phyloP scores from a whole-genome alignment of 208 protist species.

The Crithidia sp. region DNA sequence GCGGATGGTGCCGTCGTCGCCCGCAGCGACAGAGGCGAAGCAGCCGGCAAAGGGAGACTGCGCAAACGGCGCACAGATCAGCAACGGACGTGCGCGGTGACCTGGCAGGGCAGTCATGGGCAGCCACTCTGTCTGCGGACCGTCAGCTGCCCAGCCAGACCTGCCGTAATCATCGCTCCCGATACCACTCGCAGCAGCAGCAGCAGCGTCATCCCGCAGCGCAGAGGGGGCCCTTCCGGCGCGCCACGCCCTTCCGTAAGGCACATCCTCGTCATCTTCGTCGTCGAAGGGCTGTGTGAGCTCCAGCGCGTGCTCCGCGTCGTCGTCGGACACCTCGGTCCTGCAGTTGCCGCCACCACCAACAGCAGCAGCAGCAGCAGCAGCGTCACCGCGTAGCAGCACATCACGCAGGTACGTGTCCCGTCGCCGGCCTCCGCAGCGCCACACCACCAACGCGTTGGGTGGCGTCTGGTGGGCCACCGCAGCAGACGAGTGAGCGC shows the following conservation, averaged over 20 bases:
- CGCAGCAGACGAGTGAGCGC: not conserved
- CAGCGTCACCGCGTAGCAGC: slow-evolving; percentile 1
- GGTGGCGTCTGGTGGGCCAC: slow-evolving; percentile 23
- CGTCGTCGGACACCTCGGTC: not conserved
- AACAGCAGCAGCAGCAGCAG: too few species aligned
- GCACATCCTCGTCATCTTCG: not conserved
- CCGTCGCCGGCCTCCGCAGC: slow-evolving; percentile 19
- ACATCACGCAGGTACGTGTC: slow-evolving; percentile 32
- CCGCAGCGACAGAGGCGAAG: slow-evolving; percentile 70
- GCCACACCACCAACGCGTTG: slow-evolving; percentile 41
- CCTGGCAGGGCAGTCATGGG: slow-evolving; percentile 60
- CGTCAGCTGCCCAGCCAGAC: not conserved
- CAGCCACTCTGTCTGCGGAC: slow-evolving; percentile 27
- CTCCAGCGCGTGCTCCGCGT: not conserved
- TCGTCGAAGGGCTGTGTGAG: not conserved
- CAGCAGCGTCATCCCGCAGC: not conserved
- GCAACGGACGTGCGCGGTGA: slow-evolving; percentile 72
- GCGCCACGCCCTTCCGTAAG: not conserved
- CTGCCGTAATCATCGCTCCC: not conserved
- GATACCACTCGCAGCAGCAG: not conserved
- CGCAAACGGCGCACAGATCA: slow-evolving; percentile 59
- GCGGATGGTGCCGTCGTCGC: slow-evolving; percentile 72
- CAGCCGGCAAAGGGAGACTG: slow-evolving; percentile 47
- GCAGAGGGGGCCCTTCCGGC: not conserved
- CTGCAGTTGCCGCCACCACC: too few species aligned